Conservation (phyloP, 768 basidiomycete species). For the Saitozyma podzolica region DNA sequence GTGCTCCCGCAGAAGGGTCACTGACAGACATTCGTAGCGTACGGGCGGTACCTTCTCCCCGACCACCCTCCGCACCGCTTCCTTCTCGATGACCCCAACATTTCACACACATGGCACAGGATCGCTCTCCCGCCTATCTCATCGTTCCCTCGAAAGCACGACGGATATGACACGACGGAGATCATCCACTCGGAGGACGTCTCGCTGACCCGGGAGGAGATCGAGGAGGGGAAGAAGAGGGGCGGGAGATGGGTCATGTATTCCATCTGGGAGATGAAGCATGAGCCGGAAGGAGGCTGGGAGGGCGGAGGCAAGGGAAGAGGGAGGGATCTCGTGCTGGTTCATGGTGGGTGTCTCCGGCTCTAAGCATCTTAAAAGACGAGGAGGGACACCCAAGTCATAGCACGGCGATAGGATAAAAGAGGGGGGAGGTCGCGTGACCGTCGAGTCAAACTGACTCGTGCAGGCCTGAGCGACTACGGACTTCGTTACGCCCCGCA, state of each 20-base stretch:
- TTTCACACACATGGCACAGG: conserved; percentile 42
- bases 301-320: conserved; percentile 45
- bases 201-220: conserved; percentile 41
- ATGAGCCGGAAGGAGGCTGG: conserved; percentile 35
- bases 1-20: not conserved
- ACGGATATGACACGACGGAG: conserved; percentile 42
- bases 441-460: not conserved
- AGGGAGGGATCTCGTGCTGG: conserved; percentile 48
- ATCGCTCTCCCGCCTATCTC: conserved; percentile 44
- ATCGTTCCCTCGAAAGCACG: conserved; percentile 21
- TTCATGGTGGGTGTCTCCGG: conserved; percentile 49
- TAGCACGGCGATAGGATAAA: not conserved
- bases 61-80: conserved; percentile 42
- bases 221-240: conserved; percentile 27
- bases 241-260: conserved; percentile 53
- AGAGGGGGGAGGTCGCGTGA: no score
- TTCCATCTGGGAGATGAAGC: conserved; percentile 48
- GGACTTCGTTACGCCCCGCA: conserved; percentile 52
- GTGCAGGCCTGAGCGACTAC: conserved; percentile 44
- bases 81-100: conserved; percentile 38
- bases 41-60: conserved; percentile 50
- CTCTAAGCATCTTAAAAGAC: not conserved
- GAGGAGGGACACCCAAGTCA: not conserved
- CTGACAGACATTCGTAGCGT: conserved; percentile 24
- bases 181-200: conserved; percentile 49